Base-by-base conservation (phyloP, 2,329 filamentous ascomycete species). In the Epichloe sibirici region DNA sequence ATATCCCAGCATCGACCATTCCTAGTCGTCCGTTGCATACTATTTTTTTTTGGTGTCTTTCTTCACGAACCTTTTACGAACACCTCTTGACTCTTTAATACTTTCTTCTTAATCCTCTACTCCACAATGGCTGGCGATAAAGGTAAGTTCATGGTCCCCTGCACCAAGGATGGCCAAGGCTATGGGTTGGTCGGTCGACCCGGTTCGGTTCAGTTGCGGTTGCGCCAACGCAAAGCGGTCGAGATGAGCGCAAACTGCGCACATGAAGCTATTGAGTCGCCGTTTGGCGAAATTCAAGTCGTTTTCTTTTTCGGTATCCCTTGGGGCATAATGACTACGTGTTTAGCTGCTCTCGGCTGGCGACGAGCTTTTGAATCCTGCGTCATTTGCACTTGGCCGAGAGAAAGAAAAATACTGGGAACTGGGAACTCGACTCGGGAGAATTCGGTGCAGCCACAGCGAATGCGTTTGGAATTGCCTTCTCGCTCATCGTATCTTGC, bases 121-220 rank as follows among this genome's bases (percentile, higher is more conserved):
- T 58, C 58, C 66, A 72, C 64, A 68, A 73, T 73, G 70, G 70
- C 70, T 68, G 69, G 69, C 61, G 70, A 17, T 17, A 17, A 17
- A 17, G 17, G 70, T 73, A 69, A 72, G 70, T 73, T 21, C 15
- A 39, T 23, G 12, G 7, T 31, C 38, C 3, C 38, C 17, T 42
- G 34, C 48, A 42, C 49, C 43, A 35, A 25, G 34, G 49, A 55
- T 43, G 39, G 35, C 13, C n/a, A 5, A 34, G 38, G 21, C 42
- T 48, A 49, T 37, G 46, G 40, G 23, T 13, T 13, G 17, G 8
- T 46, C 46, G 47, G 43, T 45, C 43, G 45, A 42, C 13, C 38
- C 43, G 47, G 42, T 15, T 35, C 34, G 23, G n/a, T 39, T 34
- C 52, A 56, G 55, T 55, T 55, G 58, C 57, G 55, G 60, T 61